These are phyloP conservation scores for Aureobasidium sp. DNA, from an alignment of 2,329 filamentous ascomycete species.

Conservation along the genomic window DNA sequence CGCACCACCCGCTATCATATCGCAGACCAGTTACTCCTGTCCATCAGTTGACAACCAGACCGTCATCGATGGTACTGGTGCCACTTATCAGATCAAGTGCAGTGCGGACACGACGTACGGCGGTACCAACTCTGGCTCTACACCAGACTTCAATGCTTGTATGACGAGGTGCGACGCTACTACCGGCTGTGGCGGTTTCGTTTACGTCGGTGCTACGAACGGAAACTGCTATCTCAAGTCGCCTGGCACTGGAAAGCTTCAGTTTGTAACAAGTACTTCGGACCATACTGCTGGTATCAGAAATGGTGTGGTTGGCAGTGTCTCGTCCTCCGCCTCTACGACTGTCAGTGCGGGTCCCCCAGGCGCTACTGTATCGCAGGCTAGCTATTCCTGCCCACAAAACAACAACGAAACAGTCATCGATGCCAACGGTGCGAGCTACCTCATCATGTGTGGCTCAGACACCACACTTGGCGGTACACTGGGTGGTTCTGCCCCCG, in stretches of 20 bases:
- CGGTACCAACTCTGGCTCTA: background rate
- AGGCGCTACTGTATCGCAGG: background rate
- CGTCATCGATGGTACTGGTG: background rate
- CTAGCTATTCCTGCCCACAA: conserved; percentile 9
- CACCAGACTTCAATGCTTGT: conserved; percentile 18
- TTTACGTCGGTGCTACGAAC: conserved; percentile 13
- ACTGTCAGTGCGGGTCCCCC: background rate
- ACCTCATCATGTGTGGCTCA: background rate
- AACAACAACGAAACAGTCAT: background rate
- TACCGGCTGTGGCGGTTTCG: conserved; percentile 19
- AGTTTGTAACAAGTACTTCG: background rate
- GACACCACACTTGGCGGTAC: background rate
- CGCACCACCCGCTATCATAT: background rate
- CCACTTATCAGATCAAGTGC: conserved; percentile 7
- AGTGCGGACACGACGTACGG: background rate
- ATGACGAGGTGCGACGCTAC: conserved; percentile 19
- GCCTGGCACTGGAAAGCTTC: too few relatives aligned
- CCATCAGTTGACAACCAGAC: background rate
- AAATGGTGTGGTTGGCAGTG: background rate
- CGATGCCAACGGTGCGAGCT: conserved; percentile 4
- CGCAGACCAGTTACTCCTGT: conserved; percentile 8
- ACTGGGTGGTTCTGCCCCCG: background rate
- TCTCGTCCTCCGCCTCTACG: background rate
- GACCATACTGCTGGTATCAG: background rate
- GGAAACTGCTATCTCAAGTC: conserved; percentile 2